Evolutionary conservation across 176 grass and related monocot genomes (phyloP), one percentile per base, ranked within the genome.

Genomic region (Oryza glumipatula): DNA sequence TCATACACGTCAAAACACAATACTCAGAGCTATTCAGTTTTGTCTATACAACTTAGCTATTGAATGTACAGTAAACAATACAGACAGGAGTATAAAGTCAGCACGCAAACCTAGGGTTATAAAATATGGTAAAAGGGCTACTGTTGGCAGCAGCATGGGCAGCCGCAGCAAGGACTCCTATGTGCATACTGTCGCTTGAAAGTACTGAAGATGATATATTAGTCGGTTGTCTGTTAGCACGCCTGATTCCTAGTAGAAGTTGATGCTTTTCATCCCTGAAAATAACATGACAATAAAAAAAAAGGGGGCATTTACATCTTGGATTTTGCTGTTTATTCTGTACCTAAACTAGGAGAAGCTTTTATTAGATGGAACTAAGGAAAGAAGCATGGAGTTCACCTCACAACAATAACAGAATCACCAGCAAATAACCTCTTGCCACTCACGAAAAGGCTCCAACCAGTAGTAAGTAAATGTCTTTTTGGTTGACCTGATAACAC

Each of bases 171-270:
- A 99, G 94, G 74, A 99, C 94, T 33, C 97, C 97, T 73, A 99
- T 99, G 88, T 99, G 97, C 97, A 99, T 99, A 77, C 97, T 99
- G 88, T 99, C 94, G 7, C 94, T 99, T 84, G 97, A 94, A 36
- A 99, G 89, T 41, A 99, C 97, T 11, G 97, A 99, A 69, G 97
- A 99, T 8, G 92, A 92, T 88, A 94, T 94, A 77, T 96, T 96
- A 38, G 92, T 94, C 9, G 94, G 92, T 76, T 99, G 97, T 64
- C 97, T 78, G 85, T 82, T 99, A 60, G 97, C 94, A 46, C 90
- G 85, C 76, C 92, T 96, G 73, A 94, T 92, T 89, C 97, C 97
- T 21, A 99, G 78, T 78, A 99, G 90, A 85, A 99, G 77, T 48
- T 99, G 97, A 44, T 99, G 97, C 36, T 92, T 99, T 77, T 99